Percentiles rank a stretch among this genome's conserved stretches.
Evolutionary conservation across 2,329 filamentous ascomycete genomes (phyloP).

Genomic region (Botrytis elliptica): DNA sequence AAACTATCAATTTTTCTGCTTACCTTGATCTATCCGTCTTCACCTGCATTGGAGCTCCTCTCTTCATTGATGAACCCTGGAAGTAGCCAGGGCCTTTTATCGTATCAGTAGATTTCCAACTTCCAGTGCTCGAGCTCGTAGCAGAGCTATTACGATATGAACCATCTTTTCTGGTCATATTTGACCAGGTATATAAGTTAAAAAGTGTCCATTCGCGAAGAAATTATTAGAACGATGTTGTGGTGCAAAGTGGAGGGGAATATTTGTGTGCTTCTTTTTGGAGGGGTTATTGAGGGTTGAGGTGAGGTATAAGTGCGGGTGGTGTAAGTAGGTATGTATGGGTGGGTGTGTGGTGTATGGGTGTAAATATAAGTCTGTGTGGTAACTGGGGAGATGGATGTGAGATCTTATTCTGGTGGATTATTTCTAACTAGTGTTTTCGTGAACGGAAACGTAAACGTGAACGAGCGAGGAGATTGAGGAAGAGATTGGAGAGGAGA

Average conservation of each 20-base stretch:
- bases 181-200: slow-evolving; percentile 35
- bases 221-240: neutral
- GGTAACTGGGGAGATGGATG: neutral
- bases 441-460: neutral
- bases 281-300: slow-evolving; percentile 9
- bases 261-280: slow-evolving; percentile 5
- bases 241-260: slow-evolving; percentile 7
- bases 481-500: neutral
- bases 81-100: slow-evolving; percentile 46
- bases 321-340: neutral
- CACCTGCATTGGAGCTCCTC: slow-evolving; percentile 47
- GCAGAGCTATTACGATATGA: slow-evolving; percentile 60
- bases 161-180: slow-evolving; percentile 68
- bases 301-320: neutral
- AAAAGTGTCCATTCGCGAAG: slow-evolving; percentile 33
- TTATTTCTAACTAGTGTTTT: neutral
- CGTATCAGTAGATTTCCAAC: slow-evolving; percentile 65
- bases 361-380: neutral
- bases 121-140: slow-evolving; percentile 64
- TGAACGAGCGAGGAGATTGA: neutral
- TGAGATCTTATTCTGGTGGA: neutral
- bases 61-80: slow-evolving; percentile 33
- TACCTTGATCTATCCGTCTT: slow-evolving; percentile 52
- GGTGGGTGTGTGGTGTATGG: neutral
- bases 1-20: slow-evolving; percentile 21